phyloP scores from a whole-genome alignment of 768 basidiomycete genomes.

The Sistotremastrum suecicum region DNA sequence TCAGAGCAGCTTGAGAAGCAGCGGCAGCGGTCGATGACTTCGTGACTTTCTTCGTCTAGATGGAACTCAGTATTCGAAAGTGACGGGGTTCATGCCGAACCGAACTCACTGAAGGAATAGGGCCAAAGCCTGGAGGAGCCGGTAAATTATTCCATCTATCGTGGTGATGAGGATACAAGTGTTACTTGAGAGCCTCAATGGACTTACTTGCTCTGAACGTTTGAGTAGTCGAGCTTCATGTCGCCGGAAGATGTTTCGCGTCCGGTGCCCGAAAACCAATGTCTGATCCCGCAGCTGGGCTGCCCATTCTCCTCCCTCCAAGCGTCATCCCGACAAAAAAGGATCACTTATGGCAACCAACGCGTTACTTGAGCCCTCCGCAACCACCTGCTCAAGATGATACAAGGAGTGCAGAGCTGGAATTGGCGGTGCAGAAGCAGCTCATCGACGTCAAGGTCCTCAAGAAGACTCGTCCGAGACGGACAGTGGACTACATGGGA shows the following conservation, averaged over 20 bases:
- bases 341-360: conserved; percentile 64
- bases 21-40: conserved; percentile 20
- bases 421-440: conserved; percentile 59
- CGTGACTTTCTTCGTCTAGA: conserved; percentile 28
- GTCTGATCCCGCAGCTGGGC: conserved; percentile 5
- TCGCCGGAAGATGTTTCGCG: too few species aligned
- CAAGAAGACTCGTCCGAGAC: conserved; percentile 83
- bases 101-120: conserved; percentile 20
- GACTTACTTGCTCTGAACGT: conserved; percentile 18
- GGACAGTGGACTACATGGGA: conserved; percentile 93
- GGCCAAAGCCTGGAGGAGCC: conserved; percentile 56
- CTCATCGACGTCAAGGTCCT: conserved; percentile 66
- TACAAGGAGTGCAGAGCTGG: conserved; percentile 58
- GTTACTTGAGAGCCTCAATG: neutral
- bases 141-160: conserved; percentile 49
- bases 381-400: conserved; percentile 74
- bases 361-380: conserved; percentile 46
- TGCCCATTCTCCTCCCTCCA: conserved; percentile 45
- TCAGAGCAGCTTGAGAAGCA: conserved; percentile 48
- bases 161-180: neutral
- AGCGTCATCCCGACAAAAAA: conserved; percentile 23
- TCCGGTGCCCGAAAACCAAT: neutral
- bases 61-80: neutral
- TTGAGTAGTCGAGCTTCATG: too few species aligned
- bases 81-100: conserved; percentile 6